Evolutionary conservation across 257 asterid species (phyloP).

Genomic region (Nicotiana tabacum): DNA sequence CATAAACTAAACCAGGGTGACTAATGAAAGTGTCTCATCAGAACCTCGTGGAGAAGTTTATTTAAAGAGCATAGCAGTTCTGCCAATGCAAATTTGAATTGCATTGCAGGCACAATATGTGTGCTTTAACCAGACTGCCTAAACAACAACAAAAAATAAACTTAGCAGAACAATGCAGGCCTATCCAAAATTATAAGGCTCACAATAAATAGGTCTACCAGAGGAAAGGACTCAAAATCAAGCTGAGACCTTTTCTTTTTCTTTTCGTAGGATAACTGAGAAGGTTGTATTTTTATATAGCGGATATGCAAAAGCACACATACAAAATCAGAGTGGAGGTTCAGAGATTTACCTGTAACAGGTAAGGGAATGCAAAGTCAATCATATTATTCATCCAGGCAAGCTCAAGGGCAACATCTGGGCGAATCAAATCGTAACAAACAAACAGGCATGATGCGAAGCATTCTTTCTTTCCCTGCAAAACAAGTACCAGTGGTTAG

Average conservation of each 20-base stretch:
- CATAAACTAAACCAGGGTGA: too few relatives aligned
- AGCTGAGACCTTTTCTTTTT: neutral
- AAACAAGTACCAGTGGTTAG: neutral
- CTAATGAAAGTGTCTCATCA: neutral
- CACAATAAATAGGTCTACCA: neutral
- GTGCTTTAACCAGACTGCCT: neutral
- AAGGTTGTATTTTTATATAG: neutral
- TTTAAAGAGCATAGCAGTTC: neutral
- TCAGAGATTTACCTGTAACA: constrained; percentile 69
- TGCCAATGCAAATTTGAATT: neutral
- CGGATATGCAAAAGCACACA: neutral
- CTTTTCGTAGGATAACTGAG: neutral
- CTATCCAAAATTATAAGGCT: neutral
- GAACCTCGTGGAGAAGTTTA: neutral
- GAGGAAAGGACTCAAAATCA: neutral
- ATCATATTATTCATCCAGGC: constrained; percentile 97
- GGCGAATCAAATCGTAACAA: constrained; percentile 87
- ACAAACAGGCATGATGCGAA: constrained; percentile 97
- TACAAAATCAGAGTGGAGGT: neutral
- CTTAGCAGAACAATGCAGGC: neutral
- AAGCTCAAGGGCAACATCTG: constrained; percentile 93
- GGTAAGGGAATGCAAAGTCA: constrained; percentile 94
- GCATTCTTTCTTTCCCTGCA: constrained; percentile 99
- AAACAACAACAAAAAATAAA: neutral
- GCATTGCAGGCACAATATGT: neutral